Evolutionary conservation across 495 filamentous ascomycete genomes (phyloP).

Genomic region (Chaetomium fimeti): DNA sequence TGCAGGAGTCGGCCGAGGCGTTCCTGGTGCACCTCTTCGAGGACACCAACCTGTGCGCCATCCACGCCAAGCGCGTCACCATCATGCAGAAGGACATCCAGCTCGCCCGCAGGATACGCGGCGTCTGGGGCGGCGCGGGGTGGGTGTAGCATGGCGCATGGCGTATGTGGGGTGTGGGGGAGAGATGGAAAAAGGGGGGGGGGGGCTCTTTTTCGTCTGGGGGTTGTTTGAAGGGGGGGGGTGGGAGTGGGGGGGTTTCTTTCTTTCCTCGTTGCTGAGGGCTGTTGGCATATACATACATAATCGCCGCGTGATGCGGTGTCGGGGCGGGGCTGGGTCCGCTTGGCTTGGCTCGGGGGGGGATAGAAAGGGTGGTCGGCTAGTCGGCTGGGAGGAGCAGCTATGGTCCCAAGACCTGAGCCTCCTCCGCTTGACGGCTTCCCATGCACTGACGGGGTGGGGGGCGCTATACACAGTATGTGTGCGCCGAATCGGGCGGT

Average conservation of each 20-base stretch:
- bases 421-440: background rate
- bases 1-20: conserved; percentile 90
- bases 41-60: conserved; percentile 91
- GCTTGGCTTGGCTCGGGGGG: background rate
- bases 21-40: conserved; percentile 94
- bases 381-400: background rate
- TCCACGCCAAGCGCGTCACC: conserved; percentile 93
- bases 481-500: background rate
- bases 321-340: background rate
- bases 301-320: conserved; percentile 1
- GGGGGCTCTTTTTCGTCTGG: background rate
- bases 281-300: conserved; percentile 4
- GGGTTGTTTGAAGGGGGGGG: background rate
- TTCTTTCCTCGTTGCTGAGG: background rate
- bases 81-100: conserved; percentile 98
- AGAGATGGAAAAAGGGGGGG: too few relatives aligned
- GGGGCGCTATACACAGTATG: background rate
- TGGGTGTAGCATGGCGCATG: conserved; percentile 25
- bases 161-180: too few relatives aligned
- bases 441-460: background rate
- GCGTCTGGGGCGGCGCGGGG: conserved; percentile 53
- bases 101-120: conserved; percentile 78
- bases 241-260: too few relatives aligned
- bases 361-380: background rate
- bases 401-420: background rate